Percentiles rank a stretch among this genome's conserved stretches.
Conservation (phyloP, 345 rosid genomes). For the Linum trigynum region DNA sequence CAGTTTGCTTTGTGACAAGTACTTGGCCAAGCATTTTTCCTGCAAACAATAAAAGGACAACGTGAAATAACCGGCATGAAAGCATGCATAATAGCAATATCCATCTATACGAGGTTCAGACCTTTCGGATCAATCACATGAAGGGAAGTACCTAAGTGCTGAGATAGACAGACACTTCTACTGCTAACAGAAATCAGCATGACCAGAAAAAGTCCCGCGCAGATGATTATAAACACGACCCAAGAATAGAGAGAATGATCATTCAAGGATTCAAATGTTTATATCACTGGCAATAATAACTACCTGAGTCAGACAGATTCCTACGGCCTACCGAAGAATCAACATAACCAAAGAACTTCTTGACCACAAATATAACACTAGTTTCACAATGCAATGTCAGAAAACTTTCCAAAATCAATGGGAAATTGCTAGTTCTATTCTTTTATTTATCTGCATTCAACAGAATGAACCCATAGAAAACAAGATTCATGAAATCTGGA, state of each 20-base stretch:
- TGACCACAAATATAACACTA: not conserved
- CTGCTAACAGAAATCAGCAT: not conserved
- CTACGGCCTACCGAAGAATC: not conserved
- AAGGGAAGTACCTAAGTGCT: not conserved
- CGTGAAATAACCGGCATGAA: not conserved
- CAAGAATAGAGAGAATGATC: not conserved
- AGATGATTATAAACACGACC: not conserved
- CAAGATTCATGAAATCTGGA: not conserved
- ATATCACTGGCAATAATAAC: not conserved
- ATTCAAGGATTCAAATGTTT: not conserved
- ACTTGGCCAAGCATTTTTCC: conserved; percentile 97
- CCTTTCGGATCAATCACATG: not conserved
- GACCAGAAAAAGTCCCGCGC: not conserved
- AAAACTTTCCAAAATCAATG: not conserved
- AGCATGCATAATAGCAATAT: not conserved
- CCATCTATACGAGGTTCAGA: too few species aligned
- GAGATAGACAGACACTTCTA: not conserved
- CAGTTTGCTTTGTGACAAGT: conserved; percentile 97
- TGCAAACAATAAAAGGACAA: conserved; percentile 23
- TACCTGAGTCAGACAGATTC: not conserved
- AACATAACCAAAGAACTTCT: not conserved
- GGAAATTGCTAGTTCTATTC: not conserved
- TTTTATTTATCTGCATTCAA: not conserved
- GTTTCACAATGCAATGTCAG: not conserved
- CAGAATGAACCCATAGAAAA: not conserved